phyloP scores from a whole-genome alignment of 495 filamentous ascomycete genomes.

The Podospora anserina region DNA sequence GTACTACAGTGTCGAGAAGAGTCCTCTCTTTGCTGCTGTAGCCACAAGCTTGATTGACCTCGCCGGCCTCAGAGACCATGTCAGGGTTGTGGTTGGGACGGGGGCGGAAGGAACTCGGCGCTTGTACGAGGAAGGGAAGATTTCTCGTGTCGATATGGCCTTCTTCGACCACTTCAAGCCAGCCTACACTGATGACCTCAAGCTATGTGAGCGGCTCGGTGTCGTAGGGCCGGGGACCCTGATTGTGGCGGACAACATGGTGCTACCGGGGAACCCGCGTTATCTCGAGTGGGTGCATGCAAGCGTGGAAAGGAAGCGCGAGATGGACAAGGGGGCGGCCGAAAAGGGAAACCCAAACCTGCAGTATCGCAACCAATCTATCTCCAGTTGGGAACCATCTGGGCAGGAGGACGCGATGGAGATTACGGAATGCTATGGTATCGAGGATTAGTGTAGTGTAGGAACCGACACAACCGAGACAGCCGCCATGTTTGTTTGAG shows the following conservation, averaged over 20 bases:
- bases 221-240: conserved; percentile 60
- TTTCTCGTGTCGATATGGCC: conserved; percentile 58
- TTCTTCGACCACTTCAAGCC: conserved; percentile 78
- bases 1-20: conserved; percentile 66
- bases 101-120: conserved; percentile 58
- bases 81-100: conserved; percentile 63
- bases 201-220: conserved; percentile 65
- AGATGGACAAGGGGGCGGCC: conserved; percentile 33
- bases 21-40: conserved; percentile 64
- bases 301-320: conserved; percentile 49
- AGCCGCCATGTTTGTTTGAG: neutral
- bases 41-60: conserved; percentile 61
- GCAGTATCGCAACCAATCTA: conserved; percentile 62
- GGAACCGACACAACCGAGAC: conserved; percentile 2
- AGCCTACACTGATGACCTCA: conserved; percentile 65
- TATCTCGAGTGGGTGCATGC: conserved; percentile 66
- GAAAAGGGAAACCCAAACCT: conserved; percentile 65
- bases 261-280: conserved; percentile 70
- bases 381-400: conserved; percentile 65
- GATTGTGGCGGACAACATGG: conserved; percentile 69
- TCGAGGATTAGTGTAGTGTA: conserved; percentile 15
- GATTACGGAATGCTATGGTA: conserved; percentile 60
- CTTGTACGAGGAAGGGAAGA: conserved; percentile 47
- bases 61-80: conserved; percentile 63
- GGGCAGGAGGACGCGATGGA: conserved; percentile 68